A percentile compares a stretch with the other conserved stretches of the same genome.
These are phyloP conservation scores for Yamadazyma conglobata DNA, from an alignment of 1,139 yeast genomes.

Conservation along the genomic window DNA sequence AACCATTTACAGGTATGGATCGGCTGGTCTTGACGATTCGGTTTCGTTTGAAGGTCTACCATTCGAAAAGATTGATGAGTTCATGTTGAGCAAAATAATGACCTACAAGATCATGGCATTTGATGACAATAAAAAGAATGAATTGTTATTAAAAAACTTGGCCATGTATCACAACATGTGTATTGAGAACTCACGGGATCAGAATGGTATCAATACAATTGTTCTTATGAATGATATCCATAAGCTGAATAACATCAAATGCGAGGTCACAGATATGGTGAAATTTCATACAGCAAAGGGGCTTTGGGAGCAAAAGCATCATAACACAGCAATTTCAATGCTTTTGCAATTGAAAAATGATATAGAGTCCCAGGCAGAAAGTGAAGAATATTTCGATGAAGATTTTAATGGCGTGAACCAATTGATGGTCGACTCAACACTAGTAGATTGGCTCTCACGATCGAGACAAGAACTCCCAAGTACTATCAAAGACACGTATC, in stretches of 20 bases:
- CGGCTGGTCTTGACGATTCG: too few relatives aligned
- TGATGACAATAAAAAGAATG: conserved; percentile 6
- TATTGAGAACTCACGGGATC: conserved; percentile 33
- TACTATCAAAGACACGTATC: conserved; percentile 53
- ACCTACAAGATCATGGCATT: conserved; percentile 20
- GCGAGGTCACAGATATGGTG: background rate
- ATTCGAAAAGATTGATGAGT: conserved; percentile 8
- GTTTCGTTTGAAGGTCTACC: background rate
- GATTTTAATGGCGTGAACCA: conserved; percentile 5
- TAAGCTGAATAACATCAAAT: background rate
- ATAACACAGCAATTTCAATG: conserved; percentile 51
- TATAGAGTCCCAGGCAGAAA: conserved; percentile 6
- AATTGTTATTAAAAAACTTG: conserved; percentile 26
- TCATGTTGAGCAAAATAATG: conserved; percentile 9
- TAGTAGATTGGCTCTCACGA: conserved; percentile 69
- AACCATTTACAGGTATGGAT: background rate
- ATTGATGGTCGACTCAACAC: conserved; percentile 40
- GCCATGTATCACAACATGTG: conserved; percentile 39
- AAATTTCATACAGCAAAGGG: conserved; percentile 50
- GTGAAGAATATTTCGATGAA: background rate
- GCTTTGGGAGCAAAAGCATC: conserved; percentile 57
- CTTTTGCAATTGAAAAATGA: conserved; percentile 25
- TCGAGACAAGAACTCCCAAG: conserved; percentile 68
- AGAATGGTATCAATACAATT: conserved; percentile 50
- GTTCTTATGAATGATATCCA: conserved; percentile 35